phyloP scores from a whole-genome alignment of 2,329 filamentous ascomycete genomes.

The Epichloe sp. region DNA sequence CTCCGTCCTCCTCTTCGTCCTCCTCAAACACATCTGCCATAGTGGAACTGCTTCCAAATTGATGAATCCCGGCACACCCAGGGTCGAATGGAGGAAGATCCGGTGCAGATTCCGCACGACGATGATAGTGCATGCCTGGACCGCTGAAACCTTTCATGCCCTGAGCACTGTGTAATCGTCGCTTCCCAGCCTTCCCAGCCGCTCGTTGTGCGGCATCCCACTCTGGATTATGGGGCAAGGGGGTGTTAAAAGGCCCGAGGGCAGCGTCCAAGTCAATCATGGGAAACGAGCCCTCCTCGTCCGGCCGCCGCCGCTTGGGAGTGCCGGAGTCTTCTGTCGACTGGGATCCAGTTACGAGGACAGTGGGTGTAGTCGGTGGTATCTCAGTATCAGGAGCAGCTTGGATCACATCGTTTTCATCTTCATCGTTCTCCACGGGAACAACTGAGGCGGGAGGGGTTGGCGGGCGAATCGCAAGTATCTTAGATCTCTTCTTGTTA shows the following conservation, averaged over 20 bases:
- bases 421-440: constrained; percentile 16
- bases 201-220: constrained; percentile 54
- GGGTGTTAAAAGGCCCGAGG: constrained; percentile 82
- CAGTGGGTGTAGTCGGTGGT: constrained; percentile 22
- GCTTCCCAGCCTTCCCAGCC: constrained; percentile 39
- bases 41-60: constrained; percentile 53
- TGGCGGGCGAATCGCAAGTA: constrained; percentile 26
- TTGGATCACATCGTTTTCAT: constrained; percentile 13
- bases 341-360: constrained; percentile 29
- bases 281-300: constrained; percentile 57
- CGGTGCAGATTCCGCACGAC: constrained; percentile 68
- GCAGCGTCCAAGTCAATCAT: constrained; percentile 93
- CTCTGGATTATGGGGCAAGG: constrained; percentile 50
- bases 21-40: constrained; percentile 86
- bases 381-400: constrained; percentile 10
- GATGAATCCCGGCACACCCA: constrained; percentile 41
- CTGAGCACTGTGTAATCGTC: constrained; percentile 65
- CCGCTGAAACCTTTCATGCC: constrained; percentile 56
- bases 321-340: constrained; percentile 10
- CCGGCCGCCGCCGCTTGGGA: constrained; percentile 21
- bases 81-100: constrained; percentile 64
- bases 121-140: constrained; percentile 61
- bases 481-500: constrained; percentile 28
- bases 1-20: constrained; percentile 61
- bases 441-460: constrained; percentile 30